phyloP scores from a whole-genome alignment of 2,329 filamentous ascomycete species.

The Sordariomycetes sp. region DNA sequence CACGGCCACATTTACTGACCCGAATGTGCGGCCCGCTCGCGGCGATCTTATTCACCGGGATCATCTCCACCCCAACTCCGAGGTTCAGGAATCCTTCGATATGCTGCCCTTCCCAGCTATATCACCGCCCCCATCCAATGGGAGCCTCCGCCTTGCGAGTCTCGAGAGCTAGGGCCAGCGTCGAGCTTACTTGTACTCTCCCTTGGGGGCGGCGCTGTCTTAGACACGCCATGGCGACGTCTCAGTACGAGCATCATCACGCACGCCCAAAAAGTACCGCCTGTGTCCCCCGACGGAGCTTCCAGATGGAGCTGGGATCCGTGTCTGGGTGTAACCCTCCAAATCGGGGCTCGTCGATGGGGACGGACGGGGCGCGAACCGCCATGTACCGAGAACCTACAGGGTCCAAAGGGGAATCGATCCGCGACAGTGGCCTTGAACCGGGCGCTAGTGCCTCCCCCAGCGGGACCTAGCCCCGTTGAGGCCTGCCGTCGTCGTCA shows the following conservation, averaged over 20 bases:
- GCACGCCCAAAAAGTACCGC: not conserved
- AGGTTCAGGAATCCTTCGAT: not conserved
- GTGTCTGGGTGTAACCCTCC: not conserved
- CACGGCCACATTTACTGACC: not conserved
- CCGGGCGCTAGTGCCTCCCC: not conserved
- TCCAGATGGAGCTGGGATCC: not conserved
- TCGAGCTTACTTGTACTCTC: not conserved
- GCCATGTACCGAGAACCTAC: not conserved
- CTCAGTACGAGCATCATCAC: not conserved
- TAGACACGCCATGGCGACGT: not conserved
- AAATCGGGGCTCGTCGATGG: not conserved
- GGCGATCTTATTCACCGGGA: not conserved
- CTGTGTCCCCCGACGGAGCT: not conserved
- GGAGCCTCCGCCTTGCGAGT: no score
- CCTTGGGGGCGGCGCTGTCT: not conserved
- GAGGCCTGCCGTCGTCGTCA: not conserved
- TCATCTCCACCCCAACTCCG: not conserved
- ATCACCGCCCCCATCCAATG: not conserved
- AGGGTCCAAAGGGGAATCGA: not conserved
- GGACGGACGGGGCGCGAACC: not conserved
- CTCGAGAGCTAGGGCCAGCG: no score
- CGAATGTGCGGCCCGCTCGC: not conserved
- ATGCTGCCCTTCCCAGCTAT: not conserved
- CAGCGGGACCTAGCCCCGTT: not conserved
- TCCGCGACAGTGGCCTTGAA: not conserved